Evolutionary conservation across 352 stramenopile genomes (phyloP), one percentile per base, ranked within the genome.

Genomic region (Phytophthora lateralis): DNA sequence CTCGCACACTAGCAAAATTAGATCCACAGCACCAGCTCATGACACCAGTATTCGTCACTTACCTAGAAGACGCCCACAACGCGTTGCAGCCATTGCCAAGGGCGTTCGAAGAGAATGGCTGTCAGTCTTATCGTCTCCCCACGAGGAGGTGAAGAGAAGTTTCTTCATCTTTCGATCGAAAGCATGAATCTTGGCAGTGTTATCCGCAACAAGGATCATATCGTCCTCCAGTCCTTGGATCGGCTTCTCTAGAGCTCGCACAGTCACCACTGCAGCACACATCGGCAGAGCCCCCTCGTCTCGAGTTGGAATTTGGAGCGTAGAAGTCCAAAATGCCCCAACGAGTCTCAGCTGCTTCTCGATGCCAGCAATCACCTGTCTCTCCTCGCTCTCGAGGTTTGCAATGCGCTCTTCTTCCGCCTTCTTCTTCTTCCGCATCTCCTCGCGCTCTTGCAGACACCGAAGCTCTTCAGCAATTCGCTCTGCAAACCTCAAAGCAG

Each of bases 291-390:
- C 38, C 37, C 53, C 32, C 8, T 30, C 24, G n/a, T 44, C 2
- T 21, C 27, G 32, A 11, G 24, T 17, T n/a, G 52, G 34, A 2
- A 85, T 17, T 11, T 34, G 14, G 11, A 89, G 58, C 10, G 84
- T 78, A 1, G 57, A 65, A 0, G 60, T 74, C 37, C 73, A 90
- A 38, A 86, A 85, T 0, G 83, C 71, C 0, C 78, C 81, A 0
- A 90, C 59, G 0, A 80, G 75, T 24, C 59, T 60, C 15, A 90
- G 42, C 34, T 75, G 69, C 48, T 71, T 62, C 55, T 91, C 81
- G 12, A 90, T 78, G 7, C 18, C 39, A 5, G 51, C 26, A 2
- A 85, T 66, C 7, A 61, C 29, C 1, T 73, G 37, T 1, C 44
- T 46, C 39, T 93, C 83, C 0, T 66, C 50, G 2, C 45, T 27